Conservation (phyloP, 2,329 filamentous ascomycete genomes). For the Cladosporium sp. region DNA sequence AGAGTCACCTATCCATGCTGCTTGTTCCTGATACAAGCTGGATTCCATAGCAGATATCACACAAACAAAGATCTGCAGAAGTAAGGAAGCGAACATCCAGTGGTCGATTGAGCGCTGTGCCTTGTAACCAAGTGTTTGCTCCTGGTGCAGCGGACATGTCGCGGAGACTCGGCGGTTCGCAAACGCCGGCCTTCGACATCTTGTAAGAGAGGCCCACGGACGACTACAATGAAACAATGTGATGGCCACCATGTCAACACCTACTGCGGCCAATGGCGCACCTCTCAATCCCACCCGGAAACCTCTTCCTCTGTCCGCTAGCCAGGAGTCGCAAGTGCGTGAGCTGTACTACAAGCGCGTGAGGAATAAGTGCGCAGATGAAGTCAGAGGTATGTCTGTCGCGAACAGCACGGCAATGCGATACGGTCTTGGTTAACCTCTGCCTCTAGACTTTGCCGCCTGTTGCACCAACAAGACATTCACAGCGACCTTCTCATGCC, state of each 20-base stretch:
- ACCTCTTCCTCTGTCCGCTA: slow-evolving; percentile 75
- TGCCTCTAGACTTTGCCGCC: slow-evolving; percentile 71
- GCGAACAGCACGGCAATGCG: background rate
- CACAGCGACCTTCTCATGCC: slow-evolving; percentile 82
- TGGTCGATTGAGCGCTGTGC: too few species aligned
- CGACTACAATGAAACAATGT: background rate
- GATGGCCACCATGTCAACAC: slow-evolving; percentile 2
- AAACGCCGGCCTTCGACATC: background rate
- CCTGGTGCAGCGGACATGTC: too few species aligned
- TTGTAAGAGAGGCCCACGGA: background rate
- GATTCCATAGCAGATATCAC: too few species aligned
- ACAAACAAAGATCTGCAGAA: too few species aligned
- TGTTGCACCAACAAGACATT: slow-evolving; percentile 85
- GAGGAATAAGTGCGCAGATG: slow-evolving; percentile 64
- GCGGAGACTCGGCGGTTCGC: background rate
- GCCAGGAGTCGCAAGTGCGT: slow-evolving; percentile 76
- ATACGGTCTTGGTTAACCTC: background rate
- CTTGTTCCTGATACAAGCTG: too few species aligned
- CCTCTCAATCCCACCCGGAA: slow-evolving; percentile 50
- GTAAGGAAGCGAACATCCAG: too few species aligned
- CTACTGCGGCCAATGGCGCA: slow-evolving; percentile 17
- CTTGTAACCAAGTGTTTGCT: too few species aligned
- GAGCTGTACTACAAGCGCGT: slow-evolving; percentile 79
- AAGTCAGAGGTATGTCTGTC: slow-evolving; percentile 42
- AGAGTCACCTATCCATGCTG: too few species aligned